A percentile compares a stretch with the other conserved stretches of the same genome.
Evolutionary conservation across 176 grass and related monocot genomes (phyloP).

Genomic region (Carex kokanica): DNA sequence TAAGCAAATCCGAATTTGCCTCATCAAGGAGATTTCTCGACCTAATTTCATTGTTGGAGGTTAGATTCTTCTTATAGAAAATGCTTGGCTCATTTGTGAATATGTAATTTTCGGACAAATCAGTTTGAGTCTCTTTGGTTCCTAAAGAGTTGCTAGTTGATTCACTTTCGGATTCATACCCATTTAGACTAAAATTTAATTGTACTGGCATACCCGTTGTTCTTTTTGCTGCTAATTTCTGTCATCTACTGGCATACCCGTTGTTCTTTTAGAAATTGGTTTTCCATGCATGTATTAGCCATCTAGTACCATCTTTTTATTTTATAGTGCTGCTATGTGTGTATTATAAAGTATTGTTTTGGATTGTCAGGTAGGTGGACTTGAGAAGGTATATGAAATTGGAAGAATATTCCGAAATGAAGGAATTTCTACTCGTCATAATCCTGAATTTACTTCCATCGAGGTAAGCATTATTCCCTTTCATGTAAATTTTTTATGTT

Average conservation of each 20-base stretch:
- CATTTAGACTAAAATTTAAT: no score
- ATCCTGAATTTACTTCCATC: conserved; percentile 99
- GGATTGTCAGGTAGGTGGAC: conserved; percentile 78
- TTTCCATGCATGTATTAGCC: neutral
- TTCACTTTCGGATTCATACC: no score
- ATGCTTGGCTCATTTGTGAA: no score
- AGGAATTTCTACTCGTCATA: conserved; percentile 97
- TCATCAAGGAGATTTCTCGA: no score
- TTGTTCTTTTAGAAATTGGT: neutral
- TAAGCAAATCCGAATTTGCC: no score
- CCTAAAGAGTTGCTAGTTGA: no score
- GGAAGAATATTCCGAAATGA: conserved; percentile 99
- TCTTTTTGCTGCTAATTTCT: no score
- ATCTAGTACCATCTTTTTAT: neutral
- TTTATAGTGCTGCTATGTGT: neutral
- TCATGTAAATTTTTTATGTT: conserved; percentile 8
- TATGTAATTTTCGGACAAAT: no score
- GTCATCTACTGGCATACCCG: no score
- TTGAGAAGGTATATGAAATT: conserved; percentile 97
- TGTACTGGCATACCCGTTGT: neutral
- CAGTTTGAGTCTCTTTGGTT: no score
- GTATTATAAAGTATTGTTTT: neutral
- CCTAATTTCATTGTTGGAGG: no score
- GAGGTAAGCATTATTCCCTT: conserved; percentile 50
- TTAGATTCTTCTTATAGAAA: no score